Percentiles rank a stretch among this genome's conserved stretches.
These are phyloP conservation scores for Yarrowia sp. DNA, from an alignment of 805 yeast genomes.

Conservation along the genomic window DNA sequence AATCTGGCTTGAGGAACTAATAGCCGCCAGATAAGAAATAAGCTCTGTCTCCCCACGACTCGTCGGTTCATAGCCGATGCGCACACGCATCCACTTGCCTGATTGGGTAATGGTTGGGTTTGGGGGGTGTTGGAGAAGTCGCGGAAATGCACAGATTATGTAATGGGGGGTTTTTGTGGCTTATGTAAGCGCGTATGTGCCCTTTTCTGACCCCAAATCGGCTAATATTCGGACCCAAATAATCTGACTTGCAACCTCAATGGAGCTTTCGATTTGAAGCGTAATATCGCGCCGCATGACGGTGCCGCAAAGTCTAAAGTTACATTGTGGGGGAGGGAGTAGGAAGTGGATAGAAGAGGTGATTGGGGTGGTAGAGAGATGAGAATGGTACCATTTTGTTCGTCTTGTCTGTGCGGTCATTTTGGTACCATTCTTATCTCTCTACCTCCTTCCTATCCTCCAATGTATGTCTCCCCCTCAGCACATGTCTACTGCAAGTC, in stretches of 20 bases:
- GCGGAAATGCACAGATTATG: too few species aligned
- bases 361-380: not conserved
- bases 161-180: too few species aligned
- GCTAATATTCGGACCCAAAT: not conserved
- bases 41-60: slow-evolving; percentile 20
- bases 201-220: too few species aligned
- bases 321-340: not conserved
- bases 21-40: slow-evolving; percentile 25
- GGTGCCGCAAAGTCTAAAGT: not conserved
- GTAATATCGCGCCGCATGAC: slow-evolving; percentile 12
- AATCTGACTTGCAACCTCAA: not conserved
- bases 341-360: not conserved
- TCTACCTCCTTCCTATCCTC: not conserved
- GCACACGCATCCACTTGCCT: slow-evolving; percentile 16
- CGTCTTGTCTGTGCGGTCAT: not conserved
- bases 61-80: not conserved
- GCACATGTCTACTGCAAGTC: not conserved
- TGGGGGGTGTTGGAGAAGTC: not conserved
- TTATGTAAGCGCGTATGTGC: not conserved
- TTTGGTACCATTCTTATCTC: not conserved
- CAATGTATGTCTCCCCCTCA: not conserved
- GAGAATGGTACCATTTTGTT: not conserved
- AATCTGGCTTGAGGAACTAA: not conserved
- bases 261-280: too few species aligned
- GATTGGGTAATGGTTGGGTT: not conserved